Conservation (phyloP, 106 monocot genomes). For the Dendrobium nobile region DNA sequence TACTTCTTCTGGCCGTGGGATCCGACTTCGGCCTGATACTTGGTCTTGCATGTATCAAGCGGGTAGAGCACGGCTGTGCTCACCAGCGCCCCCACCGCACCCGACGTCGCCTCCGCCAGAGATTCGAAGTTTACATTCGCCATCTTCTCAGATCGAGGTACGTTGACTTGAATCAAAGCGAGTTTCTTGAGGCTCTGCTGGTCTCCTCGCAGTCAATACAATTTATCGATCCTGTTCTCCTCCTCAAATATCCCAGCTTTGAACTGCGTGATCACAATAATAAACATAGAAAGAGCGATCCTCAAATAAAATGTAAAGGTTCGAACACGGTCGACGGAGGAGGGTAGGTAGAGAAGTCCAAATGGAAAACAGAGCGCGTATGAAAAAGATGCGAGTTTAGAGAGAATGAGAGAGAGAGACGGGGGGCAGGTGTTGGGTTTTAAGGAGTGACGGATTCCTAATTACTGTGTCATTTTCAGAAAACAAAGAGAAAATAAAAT, state of each 20-base stretch:
- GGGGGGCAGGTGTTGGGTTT: no score
- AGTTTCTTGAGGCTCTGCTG: not conserved
- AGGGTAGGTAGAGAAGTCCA: no score
- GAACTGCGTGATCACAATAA: not conserved
- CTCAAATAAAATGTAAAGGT: no score
- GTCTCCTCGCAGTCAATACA: not conserved
- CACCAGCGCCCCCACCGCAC: constrained; percentile 80
- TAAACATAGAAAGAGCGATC: not conserved
- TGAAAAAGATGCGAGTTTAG: no score
- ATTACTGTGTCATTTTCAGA: no score
- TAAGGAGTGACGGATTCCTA: no score
- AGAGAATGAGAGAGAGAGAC: no score
- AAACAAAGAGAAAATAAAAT: no score
- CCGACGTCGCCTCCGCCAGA: constrained; percentile 82
- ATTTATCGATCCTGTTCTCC: not conserved
- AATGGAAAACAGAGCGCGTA: no score
- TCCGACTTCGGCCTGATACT: constrained; percentile 81
- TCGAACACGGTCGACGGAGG: no score
- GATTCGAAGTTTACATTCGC: constrained; percentile 63
- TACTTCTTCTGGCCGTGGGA: constrained; percentile 42
- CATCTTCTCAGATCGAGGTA: constrained; percentile 13
- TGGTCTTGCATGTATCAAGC: constrained; percentile 93
- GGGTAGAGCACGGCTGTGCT: constrained; percentile 88
- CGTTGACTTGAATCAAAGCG: not conserved
- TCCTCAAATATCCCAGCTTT: not conserved